Percentiles rank a stretch among this genome's conserved stretches.
phyloP scores from a whole-genome alignment of 139 green algal genomes.

The Chlamydomonas sp. region DNA sequence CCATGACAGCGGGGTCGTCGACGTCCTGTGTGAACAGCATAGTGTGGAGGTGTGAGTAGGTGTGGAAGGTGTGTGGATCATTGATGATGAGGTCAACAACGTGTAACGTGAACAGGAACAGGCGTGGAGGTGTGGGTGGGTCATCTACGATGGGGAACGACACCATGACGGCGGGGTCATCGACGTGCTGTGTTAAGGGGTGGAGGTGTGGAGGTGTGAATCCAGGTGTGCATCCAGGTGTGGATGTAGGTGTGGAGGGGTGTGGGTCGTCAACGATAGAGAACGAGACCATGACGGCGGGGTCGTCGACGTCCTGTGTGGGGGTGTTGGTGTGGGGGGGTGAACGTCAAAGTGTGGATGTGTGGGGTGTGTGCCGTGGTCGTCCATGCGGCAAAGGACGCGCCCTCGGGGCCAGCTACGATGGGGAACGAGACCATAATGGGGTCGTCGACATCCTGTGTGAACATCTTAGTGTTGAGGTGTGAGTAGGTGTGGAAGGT shows the following conservation, averaged over 20 bases:
- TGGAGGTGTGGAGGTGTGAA: no score
- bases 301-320: constrained; percentile 64
- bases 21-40: constrained; percentile 60
- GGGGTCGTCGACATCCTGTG: constrained; percentile 62
- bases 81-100: no score
- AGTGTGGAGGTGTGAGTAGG: not conserved
- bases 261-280: constrained; percentile 64
- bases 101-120: no score
- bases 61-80: not conserved
- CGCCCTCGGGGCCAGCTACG: constrained; percentile 61
- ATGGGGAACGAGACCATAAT: constrained; percentile 76
- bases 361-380: no score
- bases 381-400: constrained; percentile 90
- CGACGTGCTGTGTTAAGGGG: no score
- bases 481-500: not conserved
- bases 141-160: constrained; percentile 73
- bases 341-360: no score
- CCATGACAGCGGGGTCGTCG: constrained; percentile 54
- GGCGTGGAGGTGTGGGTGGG: no score
- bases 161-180: constrained; percentile 59
- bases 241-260: no score
- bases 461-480: not conserved
- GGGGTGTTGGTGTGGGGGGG: no score
- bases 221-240: no score
- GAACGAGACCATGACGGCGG: constrained; percentile 70